Evolutionary conservation across 2,329 filamentous ascomycete genomes (phyloP), one percentile per base, ranked within the genome.

Genomic region (Ophiostoma quercus): DNA sequence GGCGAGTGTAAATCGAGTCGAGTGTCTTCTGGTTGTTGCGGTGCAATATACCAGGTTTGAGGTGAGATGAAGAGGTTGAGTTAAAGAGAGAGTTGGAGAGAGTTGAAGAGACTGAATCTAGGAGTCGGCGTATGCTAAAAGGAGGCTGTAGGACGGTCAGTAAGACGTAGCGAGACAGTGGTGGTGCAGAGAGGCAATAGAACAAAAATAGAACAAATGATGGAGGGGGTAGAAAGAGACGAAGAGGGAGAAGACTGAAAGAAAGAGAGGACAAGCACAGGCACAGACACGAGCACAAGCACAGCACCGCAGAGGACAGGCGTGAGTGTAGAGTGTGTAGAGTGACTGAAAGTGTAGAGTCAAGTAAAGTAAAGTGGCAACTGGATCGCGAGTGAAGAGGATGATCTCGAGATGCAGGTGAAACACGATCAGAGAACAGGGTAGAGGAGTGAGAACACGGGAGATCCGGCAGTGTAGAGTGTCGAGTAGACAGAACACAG

Each of bases 81-180:
- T 7, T 37, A 7, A 7, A 57, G 12, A 34, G 54, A 41, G 19
- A 47, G 54, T 39, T 32, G 51, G 11, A 65, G 29, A n/a, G 68
- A 29, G 25, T 14, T 5, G 51, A 11, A 11, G 1, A 29, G 6
- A 25, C 2, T 41, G 39, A 41, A 41, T 12, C 3, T 3, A 41
- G 12, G 11, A 41, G 22, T 22, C 51, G 51, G 8, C 8, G 34
- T 34, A 34, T 2, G 34, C 34, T 43, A 63, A 16, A 32, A 25
- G 66, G 34, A 25, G 51, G 16, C 71, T 73, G 71, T 71, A 25
- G 66, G 62, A 72, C 71, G 34, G 67, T 72, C 68, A 72, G 72
- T 71, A 62, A 68, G 29, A 70, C 68, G 43, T 67, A 19, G 67
- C 47, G 34, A 37, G 62, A 39, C 60, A 39, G 9, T 37, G 34